Evolutionary conservation across 2,329 filamentous ascomycete genomes (phyloP), one percentile per base, ranked within the genome.

Genomic region (Bipolaris bicolor): DNA sequence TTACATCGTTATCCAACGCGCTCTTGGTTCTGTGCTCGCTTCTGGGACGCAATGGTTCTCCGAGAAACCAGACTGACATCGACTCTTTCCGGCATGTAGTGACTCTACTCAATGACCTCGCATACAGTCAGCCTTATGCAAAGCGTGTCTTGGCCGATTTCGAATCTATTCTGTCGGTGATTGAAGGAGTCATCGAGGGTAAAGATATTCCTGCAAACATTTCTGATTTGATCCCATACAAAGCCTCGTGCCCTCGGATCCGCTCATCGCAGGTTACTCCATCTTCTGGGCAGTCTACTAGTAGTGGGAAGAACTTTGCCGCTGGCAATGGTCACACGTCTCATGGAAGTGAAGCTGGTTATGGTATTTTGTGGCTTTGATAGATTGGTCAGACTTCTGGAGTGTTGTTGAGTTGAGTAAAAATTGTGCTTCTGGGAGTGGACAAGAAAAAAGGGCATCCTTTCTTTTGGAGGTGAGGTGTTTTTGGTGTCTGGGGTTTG

Each of bases 221-320:
- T n/a, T 47, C 49, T 1, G 55, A 70, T 0, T 26, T 68, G 10
- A 63, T 72, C 13, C 71, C 71, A 2, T 73, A 73, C 24, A 52
- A 41, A n/a, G 52, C 57, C 7, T 16, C 67, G n/a, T 66, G 65
- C 47, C 56, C 54, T 20, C 47, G 33, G 9, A 43, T 53, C 18
- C 54, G 49, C 4, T 16, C 39, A 16, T 46, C 46, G 6, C 31
- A 9, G 15, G 7, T 37, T 10, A 6, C 45, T 6, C 3, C 24
- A 16, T 18, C 43, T 3, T 3, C 11, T n/a, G 16, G 22, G 33
- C 46, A 26, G 20, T 26, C 46, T 20, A 15, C 15, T 9, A 15
- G 20, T 48, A 34, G 33, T 2, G 33, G 15, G 7, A 48, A 48
- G n/a, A 5, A 20, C 9, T 48, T 26, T 7, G 7, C 16, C 9